phyloP scores from a whole-genome alignment of 2,329 filamentous ascomycete species.

The Curvularia hawaiiensis region DNA sequence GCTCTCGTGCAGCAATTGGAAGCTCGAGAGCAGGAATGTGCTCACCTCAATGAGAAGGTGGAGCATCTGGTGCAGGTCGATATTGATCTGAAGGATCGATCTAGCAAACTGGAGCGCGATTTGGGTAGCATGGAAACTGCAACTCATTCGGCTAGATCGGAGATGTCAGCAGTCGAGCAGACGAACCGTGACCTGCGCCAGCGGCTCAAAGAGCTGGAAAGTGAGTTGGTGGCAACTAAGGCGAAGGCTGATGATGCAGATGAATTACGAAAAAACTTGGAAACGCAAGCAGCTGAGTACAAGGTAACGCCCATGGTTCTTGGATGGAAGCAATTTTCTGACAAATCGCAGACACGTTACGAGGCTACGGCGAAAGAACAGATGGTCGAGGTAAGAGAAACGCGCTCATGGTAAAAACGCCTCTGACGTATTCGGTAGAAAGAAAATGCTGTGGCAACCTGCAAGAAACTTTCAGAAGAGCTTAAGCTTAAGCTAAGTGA shows the following conservation, averaged over 20 bases:
- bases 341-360: conserved; percentile 2
- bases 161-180: conserved; percentile 12
- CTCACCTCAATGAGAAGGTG: conserved; percentile 20
- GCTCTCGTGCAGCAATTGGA: conserved; percentile 24
- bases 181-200: conserved; percentile 17
- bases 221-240: conserved; percentile 17
- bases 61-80: conserved; percentile 17
- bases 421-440: conserved; percentile 6
- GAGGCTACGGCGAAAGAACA: not conserved
- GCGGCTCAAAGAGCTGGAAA: conserved; percentile 16
- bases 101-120: conserved; percentile 24
- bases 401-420: not conserved
- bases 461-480: conserved; percentile 12
- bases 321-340: not conserved
- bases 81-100: conserved; percentile 12
- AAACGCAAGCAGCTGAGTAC: conserved; percentile 4
- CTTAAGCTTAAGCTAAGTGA: conserved; percentile 15
- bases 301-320: conserved; percentile 7
- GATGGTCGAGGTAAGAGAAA: conserved; percentile 10
- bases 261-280: conserved; percentile 10
- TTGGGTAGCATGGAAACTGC: conserved; percentile 15
- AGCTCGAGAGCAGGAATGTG: conserved; percentile 19
- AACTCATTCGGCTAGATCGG: not conserved
- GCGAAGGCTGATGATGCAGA: conserved; percentile 9
- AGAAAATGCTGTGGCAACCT: conserved; percentile 1